Evolutionary conservation across 768 basidiomycete genomes (phyloP).

Genomic region (Tremella mesenterica): DNA sequence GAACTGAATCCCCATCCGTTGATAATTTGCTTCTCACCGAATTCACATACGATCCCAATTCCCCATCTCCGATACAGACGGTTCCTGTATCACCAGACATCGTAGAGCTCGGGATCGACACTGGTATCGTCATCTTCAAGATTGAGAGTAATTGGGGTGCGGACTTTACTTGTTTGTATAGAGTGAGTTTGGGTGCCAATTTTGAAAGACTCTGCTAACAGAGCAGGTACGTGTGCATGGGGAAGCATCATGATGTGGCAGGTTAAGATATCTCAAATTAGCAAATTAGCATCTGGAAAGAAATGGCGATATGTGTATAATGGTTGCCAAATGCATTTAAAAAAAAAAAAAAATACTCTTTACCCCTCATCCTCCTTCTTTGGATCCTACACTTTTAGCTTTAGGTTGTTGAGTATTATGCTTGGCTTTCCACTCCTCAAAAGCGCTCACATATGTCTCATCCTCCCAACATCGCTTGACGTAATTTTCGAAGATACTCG

Average conservation of each 20-base stretch:
- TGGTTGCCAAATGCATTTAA: too few relatives aligned
- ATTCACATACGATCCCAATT: conserved; percentile 57
- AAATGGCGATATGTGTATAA: neutral
- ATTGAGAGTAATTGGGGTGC: conserved; percentile 82
- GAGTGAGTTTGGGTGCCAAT: conserved; percentile 23
- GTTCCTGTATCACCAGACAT: conserved; percentile 67
- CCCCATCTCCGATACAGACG: conserved; percentile 61
- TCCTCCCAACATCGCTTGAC: conserved; percentile 30
- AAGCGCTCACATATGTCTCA: conserved; percentile 24
- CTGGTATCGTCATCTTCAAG: conserved; percentile 71
- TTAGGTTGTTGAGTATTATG: too few relatives aligned
- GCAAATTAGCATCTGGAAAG: neutral
- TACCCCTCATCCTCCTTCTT: neutral
- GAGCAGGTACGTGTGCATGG: conserved; percentile 6
- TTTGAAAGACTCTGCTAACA: too few relatives aligned
- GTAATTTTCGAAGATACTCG: conserved; percentile 26
- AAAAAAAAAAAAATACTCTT: too few relatives aligned
- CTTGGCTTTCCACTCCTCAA: conserved; percentile 4
- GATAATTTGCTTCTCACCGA: conserved; percentile 56
- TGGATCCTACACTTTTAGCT: neutral
- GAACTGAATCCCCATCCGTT: conserved; percentile 2
- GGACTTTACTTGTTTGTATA: conserved; percentile 73
- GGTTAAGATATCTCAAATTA: too few relatives aligned
- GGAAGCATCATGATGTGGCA: neutral
- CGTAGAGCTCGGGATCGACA: conserved; percentile 63